Evolutionary conservation across 345 rosid genomes (phyloP), one percentile per base, ranked within the genome.

Genomic region (Dovyalis caffra): DNA sequence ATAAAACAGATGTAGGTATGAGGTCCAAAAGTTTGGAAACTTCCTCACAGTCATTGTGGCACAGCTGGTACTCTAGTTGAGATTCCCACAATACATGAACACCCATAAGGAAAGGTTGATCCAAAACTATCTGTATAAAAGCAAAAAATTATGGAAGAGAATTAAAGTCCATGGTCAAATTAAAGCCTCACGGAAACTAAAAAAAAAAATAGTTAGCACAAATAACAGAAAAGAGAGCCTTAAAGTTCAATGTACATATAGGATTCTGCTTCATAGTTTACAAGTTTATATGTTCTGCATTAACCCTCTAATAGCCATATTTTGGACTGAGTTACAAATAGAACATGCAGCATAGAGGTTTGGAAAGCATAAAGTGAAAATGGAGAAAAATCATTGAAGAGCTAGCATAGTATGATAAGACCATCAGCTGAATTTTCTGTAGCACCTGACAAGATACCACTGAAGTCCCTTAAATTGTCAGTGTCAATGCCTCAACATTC

Each of bases 21-120:
- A 89, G 73, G 72, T 90, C 92, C 84, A 95, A 77, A 69, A 93
- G 86, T 84, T 90, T 91, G 34, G 78, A 85, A 76, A 93, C 92
- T 85, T 95, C 99, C 75, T 88, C 93, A 98, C 93, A 91, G 76
- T 95, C 93, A 89, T 91, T 91, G 80, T 89, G 99, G 80, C 88
- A 88, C 76, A 87, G 79, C 77, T 89, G 80, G 75, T 93, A 95
- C 90, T 93, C 98, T 77, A 95, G 80, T 81, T 93, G 97, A 23
- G 99, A 92, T 62, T 95, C 97, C 99, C 98, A 95, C 38, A 87
- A 84, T 47, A 91, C 88, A 86, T 91, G 97, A 80, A 92, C 94
- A 69, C 98, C 99, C 93, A 93, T 93, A 69, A 85, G 90, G 74
- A 89, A 86, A 78, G 97, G 99, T 70, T 91, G 99, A 86, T 95